Conservation (phyloP, 257 asterid species). For the Nicotiana obtusifolia region DNA sequence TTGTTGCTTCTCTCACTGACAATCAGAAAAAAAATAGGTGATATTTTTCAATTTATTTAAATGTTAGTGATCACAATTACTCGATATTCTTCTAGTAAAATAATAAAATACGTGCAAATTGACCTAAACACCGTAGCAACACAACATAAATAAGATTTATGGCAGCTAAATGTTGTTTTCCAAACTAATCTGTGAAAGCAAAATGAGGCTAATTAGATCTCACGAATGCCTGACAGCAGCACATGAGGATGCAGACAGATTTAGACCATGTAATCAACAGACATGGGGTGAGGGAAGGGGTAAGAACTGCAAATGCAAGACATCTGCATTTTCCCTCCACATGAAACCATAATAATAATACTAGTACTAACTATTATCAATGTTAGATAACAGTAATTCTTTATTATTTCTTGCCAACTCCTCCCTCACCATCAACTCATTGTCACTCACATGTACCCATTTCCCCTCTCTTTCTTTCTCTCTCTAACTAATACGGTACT, state of each 20-base stretch:
- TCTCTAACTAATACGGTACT: not conserved
- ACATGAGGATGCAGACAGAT: slow-evolving; percentile 55
- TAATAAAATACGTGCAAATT: not conserved
- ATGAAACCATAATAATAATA: not conserved
- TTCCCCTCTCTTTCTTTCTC: not conserved
- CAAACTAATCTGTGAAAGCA: not conserved
- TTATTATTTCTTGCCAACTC: slow-evolving; percentile 18
- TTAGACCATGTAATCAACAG: slow-evolving; percentile 37
- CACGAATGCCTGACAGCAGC: slow-evolving; percentile 49
- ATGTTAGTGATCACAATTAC: too few relatives aligned
- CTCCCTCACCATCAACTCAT: not conserved
- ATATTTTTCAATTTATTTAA: not conserved
- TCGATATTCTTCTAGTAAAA: too few relatives aligned
- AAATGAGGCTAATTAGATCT: not conserved
- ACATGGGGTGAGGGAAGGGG: slow-evolving; percentile 41
- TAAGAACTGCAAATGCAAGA: slow-evolving; percentile 22
- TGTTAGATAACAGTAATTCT: not conserved
- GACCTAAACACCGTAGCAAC: not conserved
- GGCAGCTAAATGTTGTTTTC: not conserved
- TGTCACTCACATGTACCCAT: slow-evolving; percentile 20
- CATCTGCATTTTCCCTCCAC: slow-evolving; percentile 16
- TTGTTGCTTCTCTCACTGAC: not conserved
- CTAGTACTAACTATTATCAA: not conserved
- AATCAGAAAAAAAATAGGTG: not conserved
- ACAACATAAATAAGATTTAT: not conserved